Conservation (phyloP, 2,329 filamentous ascomycete species). For the Arthrobotrys megalospora region DNA sequence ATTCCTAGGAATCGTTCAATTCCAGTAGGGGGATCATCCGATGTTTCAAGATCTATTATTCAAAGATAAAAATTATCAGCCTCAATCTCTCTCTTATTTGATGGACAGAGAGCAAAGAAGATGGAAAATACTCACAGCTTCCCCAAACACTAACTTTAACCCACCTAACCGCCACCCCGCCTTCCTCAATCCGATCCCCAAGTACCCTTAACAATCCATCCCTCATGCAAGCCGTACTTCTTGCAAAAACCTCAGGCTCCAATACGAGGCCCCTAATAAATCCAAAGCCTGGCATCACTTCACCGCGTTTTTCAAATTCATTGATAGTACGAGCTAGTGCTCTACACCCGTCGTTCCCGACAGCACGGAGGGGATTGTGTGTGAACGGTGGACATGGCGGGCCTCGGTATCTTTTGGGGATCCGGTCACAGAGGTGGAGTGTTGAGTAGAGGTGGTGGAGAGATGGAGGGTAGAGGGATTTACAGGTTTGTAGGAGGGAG, state of each 20-base stretch:
- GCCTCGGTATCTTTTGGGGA: conserved; percentile 35
- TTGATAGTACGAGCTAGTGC: conserved; percentile 22
- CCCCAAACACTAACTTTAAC: conserved; percentile 55
- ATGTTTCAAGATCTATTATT: conserved; percentile 42
- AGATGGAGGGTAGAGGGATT: conserved; percentile 37
- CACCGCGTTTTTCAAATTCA: conserved; percentile 14
- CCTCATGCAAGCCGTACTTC: conserved; percentile 42
- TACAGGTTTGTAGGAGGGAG: conserved; percentile 48
- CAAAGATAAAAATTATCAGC: conserved; percentile 3
- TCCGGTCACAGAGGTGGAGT: conserved; percentile 53
- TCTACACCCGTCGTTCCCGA: conserved; percentile 49
- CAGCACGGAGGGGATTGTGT: conserved; percentile 23
- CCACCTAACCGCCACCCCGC: conserved; percentile 37
- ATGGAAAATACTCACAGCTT: conserved; percentile 42
- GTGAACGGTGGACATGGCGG: conserved; percentile 55
- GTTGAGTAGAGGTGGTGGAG: conserved; percentile 47
- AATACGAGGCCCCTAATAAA: conserved; percentile 44
- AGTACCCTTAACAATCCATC: conserved; percentile 44
- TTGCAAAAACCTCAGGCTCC: conserved; percentile 47
- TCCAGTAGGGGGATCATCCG: conserved; percentile 33
- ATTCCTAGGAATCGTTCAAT: conserved; percentile 37
- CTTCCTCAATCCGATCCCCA: conserved; percentile 37
- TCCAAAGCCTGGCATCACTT: conserved; percentile 30
- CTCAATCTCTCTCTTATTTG: background rate
- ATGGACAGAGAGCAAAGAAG: background rate